These are phyloP conservation scores for Fomes fomentarius DNA, from an alignment of 1,284 basidiomycete species.

Conservation along the genomic window DNA sequence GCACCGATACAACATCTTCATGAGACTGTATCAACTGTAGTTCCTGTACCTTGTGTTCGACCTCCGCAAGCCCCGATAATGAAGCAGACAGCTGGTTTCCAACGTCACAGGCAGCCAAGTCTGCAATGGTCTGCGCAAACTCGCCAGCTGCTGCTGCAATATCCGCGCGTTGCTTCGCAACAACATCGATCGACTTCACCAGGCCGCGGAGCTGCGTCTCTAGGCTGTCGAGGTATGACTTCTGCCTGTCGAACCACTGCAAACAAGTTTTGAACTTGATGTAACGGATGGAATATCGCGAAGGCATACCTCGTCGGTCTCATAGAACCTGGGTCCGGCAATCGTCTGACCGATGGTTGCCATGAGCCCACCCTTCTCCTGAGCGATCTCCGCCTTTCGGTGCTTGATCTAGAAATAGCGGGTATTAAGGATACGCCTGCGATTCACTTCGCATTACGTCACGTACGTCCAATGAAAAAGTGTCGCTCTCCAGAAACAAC, in stretches of 20 bases:
- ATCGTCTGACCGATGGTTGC: slow-evolving; percentile 79
- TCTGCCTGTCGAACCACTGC: slow-evolving; percentile 93
- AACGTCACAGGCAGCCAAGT: slow-evolving; percentile 76
- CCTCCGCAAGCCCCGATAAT: slow-evolving; percentile 70
- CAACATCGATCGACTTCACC: slow-evolving; percentile 83
- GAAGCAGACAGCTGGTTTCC: slow-evolving; percentile 73
- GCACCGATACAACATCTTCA: slow-evolving; percentile 76
- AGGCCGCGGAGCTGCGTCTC: slow-evolving; percentile 88
- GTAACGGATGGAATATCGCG: not conserved
- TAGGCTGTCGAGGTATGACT: slow-evolving; percentile 84
- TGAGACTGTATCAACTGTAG: slow-evolving; percentile 73
- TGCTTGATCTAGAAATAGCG: slow-evolving; percentile 95
- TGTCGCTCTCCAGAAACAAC: slow-evolving; percentile 88
- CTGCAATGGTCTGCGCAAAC: slow-evolving; percentile 68
- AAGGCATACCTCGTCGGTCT: slow-evolving; percentile 82
- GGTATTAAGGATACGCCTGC: too few relatives aligned
- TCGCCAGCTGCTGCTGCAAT: slow-evolving; percentile 70
- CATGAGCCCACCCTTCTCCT: slow-evolving; percentile 79
- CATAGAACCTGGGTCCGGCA: slow-evolving; percentile 85
- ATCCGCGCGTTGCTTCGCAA: slow-evolving; percentile 85
- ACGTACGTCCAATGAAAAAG: slow-evolving; percentile 80
- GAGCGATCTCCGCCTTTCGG: slow-evolving; percentile 73
- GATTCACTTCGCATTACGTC: too few relatives aligned
- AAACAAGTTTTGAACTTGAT: slow-evolving; percentile 1
- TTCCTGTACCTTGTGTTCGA: slow-evolving; percentile 74